These are phyloP conservation scores for Ophiostoma fasciatum DNA, from an alignment of 2,329 filamentous ascomycete species.

Conservation along the genomic window DNA sequence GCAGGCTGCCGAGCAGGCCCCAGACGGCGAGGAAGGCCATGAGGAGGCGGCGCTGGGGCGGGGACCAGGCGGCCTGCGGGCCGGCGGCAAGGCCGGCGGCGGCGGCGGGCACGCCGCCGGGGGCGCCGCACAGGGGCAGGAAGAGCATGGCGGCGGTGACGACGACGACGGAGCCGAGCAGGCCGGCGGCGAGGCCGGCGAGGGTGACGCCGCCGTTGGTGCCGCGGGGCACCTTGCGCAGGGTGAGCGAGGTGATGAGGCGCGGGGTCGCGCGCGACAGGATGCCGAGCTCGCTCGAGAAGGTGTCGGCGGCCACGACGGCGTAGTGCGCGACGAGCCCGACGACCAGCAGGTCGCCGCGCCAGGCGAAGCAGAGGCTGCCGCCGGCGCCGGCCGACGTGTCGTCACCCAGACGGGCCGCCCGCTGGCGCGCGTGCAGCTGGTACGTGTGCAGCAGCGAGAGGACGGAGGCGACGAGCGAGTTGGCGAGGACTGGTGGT, in stretches of 20 bases:
- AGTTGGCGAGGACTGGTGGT: conserved; percentile 64
- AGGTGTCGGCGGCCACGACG: conserved; percentile 82
- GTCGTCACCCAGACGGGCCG: conserved; percentile 20
- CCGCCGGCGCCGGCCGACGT: conserved; percentile 14
- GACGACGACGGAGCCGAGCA: conserved; percentile 59
- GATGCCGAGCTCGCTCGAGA: conserved; percentile 90
- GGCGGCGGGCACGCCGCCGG: conserved; percentile 23
- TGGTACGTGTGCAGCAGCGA: conserved; percentile 45
- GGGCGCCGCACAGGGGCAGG: conserved; percentile 48
- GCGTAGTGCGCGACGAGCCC: conserved; percentile 75
- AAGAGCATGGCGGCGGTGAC: conserved; percentile 49
- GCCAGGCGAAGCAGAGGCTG: conserved; percentile 42
- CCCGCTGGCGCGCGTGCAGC: conserved; percentile 31
- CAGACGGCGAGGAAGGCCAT: conserved; percentile 50
- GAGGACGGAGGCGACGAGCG: conserved; percentile 56
- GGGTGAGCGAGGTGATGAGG: conserved; percentile 65
- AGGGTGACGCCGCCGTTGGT: conserved; percentile 87
- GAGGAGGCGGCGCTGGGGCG: conserved; percentile 28
- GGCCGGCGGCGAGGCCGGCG: conserved; percentile 57
- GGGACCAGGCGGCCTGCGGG: conserved; percentile 25
- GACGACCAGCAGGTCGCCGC: conserved; percentile 46
- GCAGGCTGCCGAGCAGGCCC: conserved; percentile 64
- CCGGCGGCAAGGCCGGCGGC: conserved; percentile 17
- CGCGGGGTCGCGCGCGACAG: conserved; percentile 61
- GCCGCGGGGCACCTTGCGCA: conserved; percentile 70